Base-by-base conservation (phyloP, 805 yeast species). In the Tetrapisispora iriomotensis region DNA sequence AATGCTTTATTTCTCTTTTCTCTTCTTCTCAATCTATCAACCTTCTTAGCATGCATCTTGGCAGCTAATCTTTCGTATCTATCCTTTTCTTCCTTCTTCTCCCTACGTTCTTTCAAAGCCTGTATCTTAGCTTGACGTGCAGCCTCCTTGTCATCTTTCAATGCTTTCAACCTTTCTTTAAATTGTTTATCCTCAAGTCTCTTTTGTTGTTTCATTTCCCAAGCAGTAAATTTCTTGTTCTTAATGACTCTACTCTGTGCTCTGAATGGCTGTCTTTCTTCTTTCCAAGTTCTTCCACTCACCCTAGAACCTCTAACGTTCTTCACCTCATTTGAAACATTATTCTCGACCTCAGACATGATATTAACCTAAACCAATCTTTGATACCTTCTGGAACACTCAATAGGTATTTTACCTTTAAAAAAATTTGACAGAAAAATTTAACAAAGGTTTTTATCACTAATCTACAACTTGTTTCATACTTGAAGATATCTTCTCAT, bases 1-100 rank as follows among this genome's bases (percentile, higher is more conserved):
- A 88, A 77, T 54, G 87, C 68, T 66, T 90, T 90, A 67, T 88
- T 90, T 66, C 97, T 79, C 81, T 90, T 90, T 59, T 90, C 98
- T 57, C 82, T 79, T 68, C 82, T 79, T 66, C 82, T 79, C 65
- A 90, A 60, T 64, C 98, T 75, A 47, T 87, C 97, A 29, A 87
- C 83, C 68, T 77, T 82, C 78, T 87, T 88, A 31, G 82, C 82
- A 58, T 86, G 90, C 95, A 90, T 84, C 63, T 82, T 85, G 41
- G 75, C 72, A 10, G 95, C 92, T 57, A 90, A 59, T 55, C 69
- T 70, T 54, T 82, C 94, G 56, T 79, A 84, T 52, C 98, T 75
- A 59, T 90, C 96, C 61, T 76, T 77, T 61, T 90, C 98, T 42
- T 74, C 96, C 68, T 81, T 82, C 60, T 76, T 74, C 50, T 79